Evolutionary conservation across 208 protist genomes (phyloP).

Genomic region (Crithidia fasciculata): DNA sequence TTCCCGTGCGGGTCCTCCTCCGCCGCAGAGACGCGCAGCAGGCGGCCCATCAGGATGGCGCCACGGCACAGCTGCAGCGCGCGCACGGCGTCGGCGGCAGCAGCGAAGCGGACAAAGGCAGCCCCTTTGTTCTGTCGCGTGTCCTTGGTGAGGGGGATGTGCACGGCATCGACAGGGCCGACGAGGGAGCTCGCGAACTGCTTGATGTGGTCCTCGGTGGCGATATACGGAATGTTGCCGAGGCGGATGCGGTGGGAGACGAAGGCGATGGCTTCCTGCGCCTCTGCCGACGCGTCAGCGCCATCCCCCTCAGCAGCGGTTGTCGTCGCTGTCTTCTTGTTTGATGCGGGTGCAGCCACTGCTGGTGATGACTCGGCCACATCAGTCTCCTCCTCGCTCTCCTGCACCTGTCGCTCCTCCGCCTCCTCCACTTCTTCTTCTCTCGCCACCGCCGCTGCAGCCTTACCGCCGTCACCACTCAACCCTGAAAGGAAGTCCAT

Average conservation of each 20-base stretch:
- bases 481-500: conserved; percentile 77
- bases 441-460: not conserved
- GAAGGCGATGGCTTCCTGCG: conserved; percentile 53
- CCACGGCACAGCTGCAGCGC: conserved; percentile 80
- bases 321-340: not conserved
- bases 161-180: conserved; percentile 90
- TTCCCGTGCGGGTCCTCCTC: conserved; percentile 81
- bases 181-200: conserved; percentile 87
- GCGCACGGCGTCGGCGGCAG: conserved; percentile 84
- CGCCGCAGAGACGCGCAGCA: conserved; percentile 69
- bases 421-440: conserved; percentile 16
- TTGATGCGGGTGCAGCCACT: not conserved
- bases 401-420: conserved; percentile 7
- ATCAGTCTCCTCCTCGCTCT: not conserved
- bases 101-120: conserved; percentile 91
- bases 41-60: conserved; percentile 91
- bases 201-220: conserved; percentile 94
- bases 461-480: not conserved
- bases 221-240: conserved; percentile 95
- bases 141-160: conserved; percentile 94
- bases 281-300: conserved; percentile 4
- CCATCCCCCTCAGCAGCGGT: not conserved
- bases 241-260: conserved; percentile 94
- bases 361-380: conserved; percentile 4
- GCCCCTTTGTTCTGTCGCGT: conserved; percentile 93